These are phyloP conservation scores for Dothiorella sarmentorum DNA, from an alignment of 2,329 filamentous ascomycete genomes.

Conservation along the genomic window DNA sequence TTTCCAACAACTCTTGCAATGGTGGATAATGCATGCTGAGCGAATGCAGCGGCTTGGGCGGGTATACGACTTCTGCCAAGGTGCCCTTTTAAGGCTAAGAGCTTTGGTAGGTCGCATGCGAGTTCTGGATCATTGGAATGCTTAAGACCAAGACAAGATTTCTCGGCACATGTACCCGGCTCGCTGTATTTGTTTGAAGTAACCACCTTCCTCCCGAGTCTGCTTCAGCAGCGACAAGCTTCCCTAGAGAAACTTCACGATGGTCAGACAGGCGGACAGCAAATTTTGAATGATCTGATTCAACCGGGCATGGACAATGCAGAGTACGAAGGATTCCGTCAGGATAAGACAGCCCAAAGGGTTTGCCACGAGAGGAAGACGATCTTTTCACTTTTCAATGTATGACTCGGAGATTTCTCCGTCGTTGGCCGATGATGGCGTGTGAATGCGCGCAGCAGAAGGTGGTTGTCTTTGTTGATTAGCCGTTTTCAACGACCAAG, in stretches of 20 bases:
- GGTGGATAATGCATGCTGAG: too few relatives aligned
- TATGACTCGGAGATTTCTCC: too few relatives aligned
- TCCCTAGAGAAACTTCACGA: too few relatives aligned
- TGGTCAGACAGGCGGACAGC: too few relatives aligned
- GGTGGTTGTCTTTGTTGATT: constrained; percentile 7
- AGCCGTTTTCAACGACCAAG: constrained; percentile 19
- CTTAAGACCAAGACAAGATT: constrained; percentile 3
- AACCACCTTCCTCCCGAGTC: too few relatives aligned
- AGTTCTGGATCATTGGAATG: constrained; percentile 13
- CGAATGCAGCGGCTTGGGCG: not conserved
- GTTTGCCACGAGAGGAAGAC: too few relatives aligned
- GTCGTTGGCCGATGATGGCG: not conserved
- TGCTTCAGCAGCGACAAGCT: not conserved
- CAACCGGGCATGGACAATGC: too few relatives aligned
- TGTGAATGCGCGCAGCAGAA: not conserved
- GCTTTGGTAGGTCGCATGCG: constrained; percentile 3
- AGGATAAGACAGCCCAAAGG: too few relatives aligned
- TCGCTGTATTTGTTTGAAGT: not conserved
- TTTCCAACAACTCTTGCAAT: too few relatives aligned
- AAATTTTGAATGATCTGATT: too few relatives aligned
- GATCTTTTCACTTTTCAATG: too few relatives aligned
- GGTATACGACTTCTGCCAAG: not conserved
- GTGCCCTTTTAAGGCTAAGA: not conserved
- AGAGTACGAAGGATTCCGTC: too few relatives aligned
- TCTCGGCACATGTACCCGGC: not conserved